Conservation (phyloP, 2,329 filamentous ascomycete species). For the Thelonectria olida region DNA sequence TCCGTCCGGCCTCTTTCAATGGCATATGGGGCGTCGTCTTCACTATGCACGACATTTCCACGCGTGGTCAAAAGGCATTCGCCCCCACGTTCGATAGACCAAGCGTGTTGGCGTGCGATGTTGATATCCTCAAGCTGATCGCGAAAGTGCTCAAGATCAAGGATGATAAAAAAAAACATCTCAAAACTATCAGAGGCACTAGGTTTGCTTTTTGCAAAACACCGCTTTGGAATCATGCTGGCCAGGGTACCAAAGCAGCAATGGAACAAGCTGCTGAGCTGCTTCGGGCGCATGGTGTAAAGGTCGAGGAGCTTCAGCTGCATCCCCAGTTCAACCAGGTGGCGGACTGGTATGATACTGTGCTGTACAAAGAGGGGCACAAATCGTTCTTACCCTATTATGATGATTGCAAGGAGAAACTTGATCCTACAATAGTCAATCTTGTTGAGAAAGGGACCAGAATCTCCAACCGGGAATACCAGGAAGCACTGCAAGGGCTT, state of each 20-base stretch:
- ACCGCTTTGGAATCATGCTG: constrained; percentile 58
- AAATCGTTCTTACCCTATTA: constrained; percentile 65
- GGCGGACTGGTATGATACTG: constrained; percentile 61
- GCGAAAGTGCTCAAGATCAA: constrained; percentile 61
- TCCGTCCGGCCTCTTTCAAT: constrained; percentile 72
- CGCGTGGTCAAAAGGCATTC: constrained; percentile 69
- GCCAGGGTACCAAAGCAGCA: constrained; percentile 53
- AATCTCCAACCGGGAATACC: constrained; percentile 54
- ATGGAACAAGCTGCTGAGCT: constrained; percentile 51
- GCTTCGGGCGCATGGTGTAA: constrained; percentile 57
- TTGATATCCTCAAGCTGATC: constrained; percentile 67
- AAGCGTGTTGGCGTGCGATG: constrained; percentile 66
- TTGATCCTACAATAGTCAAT: constrained; percentile 54
- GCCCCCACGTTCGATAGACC: constrained; percentile 69
- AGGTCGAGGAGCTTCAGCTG: constrained; percentile 64
- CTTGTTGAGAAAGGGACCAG: constrained; percentile 60
- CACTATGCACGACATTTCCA: constrained; percentile 69
- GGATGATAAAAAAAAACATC: constrained; percentile 55
- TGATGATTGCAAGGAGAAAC: constrained; percentile 53
- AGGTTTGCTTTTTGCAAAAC: constrained; percentile 66
- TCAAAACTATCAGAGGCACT: constrained; percentile 53
- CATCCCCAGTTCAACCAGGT: constrained; percentile 58
- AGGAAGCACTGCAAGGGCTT: constrained; percentile 62
- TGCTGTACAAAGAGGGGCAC: constrained; percentile 62
- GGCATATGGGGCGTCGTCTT: constrained; percentile 73